Base-by-base conservation (phyloP, 805 yeast species). In the Metschnikowia lochheadii region DNA sequence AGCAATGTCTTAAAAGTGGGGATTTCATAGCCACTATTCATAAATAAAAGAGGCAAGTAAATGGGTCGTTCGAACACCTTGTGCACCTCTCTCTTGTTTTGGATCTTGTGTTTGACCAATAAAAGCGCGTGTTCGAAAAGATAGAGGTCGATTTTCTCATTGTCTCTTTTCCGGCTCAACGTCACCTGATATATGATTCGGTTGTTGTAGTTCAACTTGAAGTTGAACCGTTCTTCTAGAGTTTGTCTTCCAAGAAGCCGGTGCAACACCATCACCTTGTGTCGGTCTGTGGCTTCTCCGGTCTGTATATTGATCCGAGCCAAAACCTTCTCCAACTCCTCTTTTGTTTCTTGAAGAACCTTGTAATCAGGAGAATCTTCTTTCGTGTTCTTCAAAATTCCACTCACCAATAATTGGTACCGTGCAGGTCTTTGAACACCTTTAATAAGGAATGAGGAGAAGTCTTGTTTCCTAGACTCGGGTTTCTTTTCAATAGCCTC, bases 341-440 rank as follows among this genome's bases (percentile, higher is more conserved):
- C 88, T 56, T 87, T 80, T 1, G 96, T 95, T 55, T 82, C 82
- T 21, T 79, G 75, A 50, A 94, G 72, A 57, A 84, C 80, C 48
- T 79, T 80, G 60, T 78, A 79, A 57, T 91, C 97, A 1, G 88
- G 83, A 6, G 83, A 78, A 23, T 82, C 87, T n/a, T 85, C 84
- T 48, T 78, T 80, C 0, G 98, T 90, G 55, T 83, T 81, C 65
- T 94, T 92, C 56, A 89, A 74, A 34, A 94, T 87, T 44, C 92
- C 94, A 50, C 81, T 84, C 20, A 92, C 75, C 50, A 94, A 75
- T 45, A 94, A 72, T 56, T 96, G 96, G 69, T 94, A 94, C 57
- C 98, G 77, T 8, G 97, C 98, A 32, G 97, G 90, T 65, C 99
- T 81, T 14, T 97, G 90, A 2, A 96, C 91, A 46, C 98, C 97